Evolutionary conservation across 2,329 filamentous ascomycete species (phyloP).

Genomic region (Truncatella angustata): DNA sequence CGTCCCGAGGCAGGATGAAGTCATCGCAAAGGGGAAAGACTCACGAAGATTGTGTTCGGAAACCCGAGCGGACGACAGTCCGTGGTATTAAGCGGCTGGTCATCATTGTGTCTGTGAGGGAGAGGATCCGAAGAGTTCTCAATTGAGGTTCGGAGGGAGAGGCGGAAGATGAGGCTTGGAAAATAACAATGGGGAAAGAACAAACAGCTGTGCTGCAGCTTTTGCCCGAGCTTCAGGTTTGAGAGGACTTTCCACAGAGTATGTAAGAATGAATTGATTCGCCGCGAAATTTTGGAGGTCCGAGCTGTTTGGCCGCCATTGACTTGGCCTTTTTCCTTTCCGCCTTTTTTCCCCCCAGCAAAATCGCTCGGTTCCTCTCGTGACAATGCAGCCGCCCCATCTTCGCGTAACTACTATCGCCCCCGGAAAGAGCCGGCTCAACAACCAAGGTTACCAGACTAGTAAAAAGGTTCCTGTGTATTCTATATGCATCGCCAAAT

Average conservation of each 20-base stretch:
- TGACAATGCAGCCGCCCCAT: not conserved
- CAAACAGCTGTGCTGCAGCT: not conserved
- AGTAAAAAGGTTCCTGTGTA: too few relatives aligned
- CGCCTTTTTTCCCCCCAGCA: not conserved
- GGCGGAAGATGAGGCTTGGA: not conserved
- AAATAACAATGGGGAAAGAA: conserved; percentile 11
- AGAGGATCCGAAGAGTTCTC: conserved; percentile 9
- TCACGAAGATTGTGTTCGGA: conserved; percentile 51
- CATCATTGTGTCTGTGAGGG: conserved; percentile 48
- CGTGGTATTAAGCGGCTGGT: conserved; percentile 60
- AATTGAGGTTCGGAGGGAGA: not conserved
- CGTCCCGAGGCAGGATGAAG: not conserved
- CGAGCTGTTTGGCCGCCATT: conserved; percentile 9
- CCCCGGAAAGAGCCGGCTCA: conserved; percentile 9
- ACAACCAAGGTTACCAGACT: too few relatives aligned
- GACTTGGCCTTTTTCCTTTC: too few relatives aligned
- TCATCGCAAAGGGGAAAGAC: conserved; percentile 22
- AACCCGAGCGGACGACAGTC: conserved; percentile 54
- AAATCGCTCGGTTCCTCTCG: not conserved
- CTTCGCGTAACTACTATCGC: not conserved
- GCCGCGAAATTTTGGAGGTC: conserved; percentile 18
- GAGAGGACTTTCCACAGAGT: too few relatives aligned
- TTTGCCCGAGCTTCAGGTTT: conserved; percentile 5
- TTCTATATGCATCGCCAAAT: too few relatives aligned
- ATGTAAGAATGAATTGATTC: not conserved